phyloP scores from a whole-genome alignment of 2,329 filamentous ascomycete species.

The Dothideomycetes sp. region DNA sequence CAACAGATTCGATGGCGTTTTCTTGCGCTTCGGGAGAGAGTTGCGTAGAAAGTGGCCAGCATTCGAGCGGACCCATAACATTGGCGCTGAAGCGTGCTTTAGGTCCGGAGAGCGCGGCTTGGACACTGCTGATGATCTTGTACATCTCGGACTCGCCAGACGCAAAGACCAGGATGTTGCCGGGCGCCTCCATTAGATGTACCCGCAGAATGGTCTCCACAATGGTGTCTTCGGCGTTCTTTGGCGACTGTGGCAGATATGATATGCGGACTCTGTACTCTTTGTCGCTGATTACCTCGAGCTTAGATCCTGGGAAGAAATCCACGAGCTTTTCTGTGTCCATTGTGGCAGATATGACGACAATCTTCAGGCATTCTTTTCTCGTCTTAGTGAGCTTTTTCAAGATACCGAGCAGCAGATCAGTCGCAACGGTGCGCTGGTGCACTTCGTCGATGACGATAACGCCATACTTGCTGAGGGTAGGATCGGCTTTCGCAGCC shows the following conservation, averaged over 20 bases:
- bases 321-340: neutral
- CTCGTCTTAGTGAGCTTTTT: neutral
- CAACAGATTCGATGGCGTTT: conserved; percentile 71
- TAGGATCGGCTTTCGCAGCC: conserved; percentile 1
- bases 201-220: too few relatives aligned
- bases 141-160: neutral
- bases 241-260: neutral
- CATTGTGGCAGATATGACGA: conserved; percentile 2
- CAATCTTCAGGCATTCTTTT: conserved; percentile 25
- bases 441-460: conserved; percentile 3
- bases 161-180: conserved; percentile 1
- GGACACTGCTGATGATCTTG: neutral
- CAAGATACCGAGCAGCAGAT: neutral
- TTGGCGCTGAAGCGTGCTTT: too few relatives aligned
- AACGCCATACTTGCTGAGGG: neutral
- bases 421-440: neutral
- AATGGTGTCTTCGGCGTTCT: neutral
- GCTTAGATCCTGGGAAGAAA: neutral
- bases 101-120: conserved; percentile 34
- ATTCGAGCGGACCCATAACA: too few relatives aligned
- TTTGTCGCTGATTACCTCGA: neutral
- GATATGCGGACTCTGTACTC: conserved; percentile 1
- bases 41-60: conserved; percentile 80
- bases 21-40: conserved; percentile 79
- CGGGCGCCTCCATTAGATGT: neutral